A percentile compares a stretch with the other conserved stretches of the same genome.
phyloP scores from a whole-genome alignment of 257 asterid species.

The Fraxinus americana region DNA sequence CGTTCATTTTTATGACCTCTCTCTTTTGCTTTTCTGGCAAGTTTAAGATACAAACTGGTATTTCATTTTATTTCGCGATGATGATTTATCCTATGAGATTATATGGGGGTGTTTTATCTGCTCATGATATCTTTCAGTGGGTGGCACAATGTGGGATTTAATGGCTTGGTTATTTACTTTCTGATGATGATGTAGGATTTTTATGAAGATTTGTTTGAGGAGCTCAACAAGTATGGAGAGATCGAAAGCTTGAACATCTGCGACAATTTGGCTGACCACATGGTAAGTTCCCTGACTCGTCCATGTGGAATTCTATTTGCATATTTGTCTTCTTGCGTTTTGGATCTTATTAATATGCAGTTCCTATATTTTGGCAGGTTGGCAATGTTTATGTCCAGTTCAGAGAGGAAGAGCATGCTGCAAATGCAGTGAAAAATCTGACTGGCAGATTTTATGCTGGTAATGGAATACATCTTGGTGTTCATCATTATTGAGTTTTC shows the following conservation, averaged over 20 bases:
- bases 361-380: conserved; percentile 53
- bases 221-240: conserved; percentile 86
- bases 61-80: not conserved
- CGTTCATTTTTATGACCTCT: not conserved
- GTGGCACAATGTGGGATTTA: not conserved
- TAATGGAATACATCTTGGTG: conserved; percentile 18
- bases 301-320: not conserved
- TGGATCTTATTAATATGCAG: not conserved
- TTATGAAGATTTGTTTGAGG: conserved; percentile 93
- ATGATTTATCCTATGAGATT: not conserved
- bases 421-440: conserved; percentile 77
- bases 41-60: not conserved
- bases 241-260: conserved; percentile 87
- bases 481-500: not conserved
- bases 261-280: conserved; percentile 95
- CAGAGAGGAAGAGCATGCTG: conserved; percentile 96
- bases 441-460: conserved; percentile 96
- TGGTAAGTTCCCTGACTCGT: conserved; percentile 44
- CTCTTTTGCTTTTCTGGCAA: not conserved
- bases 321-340: not conserved
- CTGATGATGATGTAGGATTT: conserved; percentile 59
- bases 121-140: not conserved
- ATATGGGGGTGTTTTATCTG: not conserved
- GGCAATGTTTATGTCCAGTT: conserved; percentile 98
- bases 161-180: not conserved